phyloP scores from a whole-genome alignment of 2,329 filamentous ascomycete species.

The Furcasterigmium furcatum region DNA sequence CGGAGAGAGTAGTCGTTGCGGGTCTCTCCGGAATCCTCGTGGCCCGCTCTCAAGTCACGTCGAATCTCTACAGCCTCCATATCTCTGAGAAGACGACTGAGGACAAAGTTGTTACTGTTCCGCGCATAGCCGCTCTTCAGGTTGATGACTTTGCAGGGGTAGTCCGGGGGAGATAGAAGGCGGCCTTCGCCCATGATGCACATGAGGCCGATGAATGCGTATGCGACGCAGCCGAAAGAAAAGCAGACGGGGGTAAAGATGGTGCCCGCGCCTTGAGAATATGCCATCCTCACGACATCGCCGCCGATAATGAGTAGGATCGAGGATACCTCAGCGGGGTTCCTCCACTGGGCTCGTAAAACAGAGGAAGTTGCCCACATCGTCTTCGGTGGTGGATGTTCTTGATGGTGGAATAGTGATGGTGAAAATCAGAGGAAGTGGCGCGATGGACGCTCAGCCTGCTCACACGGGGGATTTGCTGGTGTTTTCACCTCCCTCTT shows the following conservation, averaged over 20 bases:
- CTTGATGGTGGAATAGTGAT: no score
- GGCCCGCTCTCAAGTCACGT: background rate
- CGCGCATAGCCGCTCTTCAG: slow-evolving; percentile 12
- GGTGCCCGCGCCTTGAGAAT: slow-evolving; percentile 13
- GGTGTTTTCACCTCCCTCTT: no score
- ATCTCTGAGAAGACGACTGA: slow-evolving; percentile 10
- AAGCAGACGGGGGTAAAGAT: slow-evolving; percentile 15
- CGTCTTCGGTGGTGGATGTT: background rate
- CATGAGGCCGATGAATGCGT: slow-evolving; percentile 13
- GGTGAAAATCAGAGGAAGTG: no score
- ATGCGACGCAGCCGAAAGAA: slow-evolving; percentile 18
- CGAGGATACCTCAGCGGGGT: slow-evolving; percentile 9
- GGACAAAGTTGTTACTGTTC: slow-evolving; percentile 7
- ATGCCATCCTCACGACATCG: slow-evolving; percentile 14
- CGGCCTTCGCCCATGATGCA: slow-evolving; percentile 13
- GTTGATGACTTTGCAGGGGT: slow-evolving; percentile 17
- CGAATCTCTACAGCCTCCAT: background rate
- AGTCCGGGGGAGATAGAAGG: slow-evolving; percentile 12
- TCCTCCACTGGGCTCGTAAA: slow-evolving; percentile 9
- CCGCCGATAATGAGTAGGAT: slow-evolving; percentile 16
- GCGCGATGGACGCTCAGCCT: no score
- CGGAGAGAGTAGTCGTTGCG: background rate
- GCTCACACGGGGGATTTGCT: no score
- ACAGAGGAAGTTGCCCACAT: background rate
- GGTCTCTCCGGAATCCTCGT: background rate